Conservation (phyloP, 306 rosid genomes). For the Alnus rubra region DNA sequence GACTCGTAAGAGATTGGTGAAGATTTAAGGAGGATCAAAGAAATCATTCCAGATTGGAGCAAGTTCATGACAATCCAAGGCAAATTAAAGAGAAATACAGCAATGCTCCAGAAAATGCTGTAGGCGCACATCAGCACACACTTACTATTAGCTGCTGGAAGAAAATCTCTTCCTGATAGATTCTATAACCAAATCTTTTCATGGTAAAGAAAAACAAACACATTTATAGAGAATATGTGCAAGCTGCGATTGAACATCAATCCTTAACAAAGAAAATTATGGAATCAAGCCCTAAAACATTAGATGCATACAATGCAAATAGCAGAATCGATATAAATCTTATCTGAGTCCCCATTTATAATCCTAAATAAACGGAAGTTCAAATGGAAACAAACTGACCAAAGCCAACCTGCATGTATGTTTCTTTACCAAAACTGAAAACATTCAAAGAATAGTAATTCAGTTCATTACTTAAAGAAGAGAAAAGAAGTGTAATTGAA, state of each 20-base stretch:
- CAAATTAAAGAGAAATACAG: not conserved
- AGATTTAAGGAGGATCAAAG: not conserved
- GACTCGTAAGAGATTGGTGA: not conserved
- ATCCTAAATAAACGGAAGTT: no score
- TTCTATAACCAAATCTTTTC: not conserved
- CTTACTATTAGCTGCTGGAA: not conserved
- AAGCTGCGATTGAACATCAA: no score
- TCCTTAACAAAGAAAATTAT: no score
- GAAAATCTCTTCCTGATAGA: not conserved
- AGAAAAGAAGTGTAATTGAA: not conserved
- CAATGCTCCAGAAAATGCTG: not conserved
- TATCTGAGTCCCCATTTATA: no score
- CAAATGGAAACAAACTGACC: no score
- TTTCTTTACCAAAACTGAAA: no score
- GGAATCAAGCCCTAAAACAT: no score
- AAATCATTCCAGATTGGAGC: not conserved
- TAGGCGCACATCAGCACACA: not conserved
- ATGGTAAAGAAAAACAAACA: not conserved
- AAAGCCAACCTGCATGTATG: no score
- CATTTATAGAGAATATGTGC: no score
- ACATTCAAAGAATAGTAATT: not conserved
- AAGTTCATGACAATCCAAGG: not conserved
- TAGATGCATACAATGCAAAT: no score
- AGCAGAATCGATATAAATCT: no score
- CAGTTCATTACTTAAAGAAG: not conserved